phyloP scores from a whole-genome alignment of 306 rosid species.

The Lablab purpureus region DNA sequence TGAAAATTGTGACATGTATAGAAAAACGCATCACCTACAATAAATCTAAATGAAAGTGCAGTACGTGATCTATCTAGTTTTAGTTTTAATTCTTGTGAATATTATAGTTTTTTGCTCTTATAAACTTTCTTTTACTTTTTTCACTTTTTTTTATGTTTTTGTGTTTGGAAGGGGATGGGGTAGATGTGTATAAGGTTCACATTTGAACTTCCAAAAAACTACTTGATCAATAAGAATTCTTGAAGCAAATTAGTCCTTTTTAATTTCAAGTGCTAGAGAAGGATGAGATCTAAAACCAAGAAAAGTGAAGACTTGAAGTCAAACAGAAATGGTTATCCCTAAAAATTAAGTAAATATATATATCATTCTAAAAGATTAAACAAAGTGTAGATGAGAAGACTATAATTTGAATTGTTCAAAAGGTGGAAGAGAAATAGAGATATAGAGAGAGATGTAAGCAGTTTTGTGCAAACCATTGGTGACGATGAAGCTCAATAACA shows the following conservation, averaged over 20 bases:
- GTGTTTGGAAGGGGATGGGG: background rate
- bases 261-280: slow-evolving; percentile 23
- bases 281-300: slow-evolving; percentile 36
- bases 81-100: background rate
- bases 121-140: background rate
- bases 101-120: slow-evolving; percentile 8
- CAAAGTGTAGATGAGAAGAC: slow-evolving; percentile 9
- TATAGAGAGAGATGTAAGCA: background rate
- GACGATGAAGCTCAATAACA: slow-evolving; percentile 36
- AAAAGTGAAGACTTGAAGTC: slow-evolving; percentile 37
- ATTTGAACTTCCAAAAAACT: slow-evolving; percentile 10
- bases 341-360: slow-evolving; percentile 3
- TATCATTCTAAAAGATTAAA: background rate
- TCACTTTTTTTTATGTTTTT: background rate
- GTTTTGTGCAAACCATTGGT: slow-evolving; percentile 46
- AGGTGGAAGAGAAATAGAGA: slow-evolving; percentile 37
- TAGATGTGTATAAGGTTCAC: background rate
- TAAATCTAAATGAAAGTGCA: slow-evolving; percentile 4
- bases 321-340: slow-evolving; percentile 22
- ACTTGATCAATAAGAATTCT: slow-evolving; percentile 1
- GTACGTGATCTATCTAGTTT: slow-evolving; percentile 23
- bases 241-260: background rate
- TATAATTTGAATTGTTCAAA: slow-evolving; percentile 25
- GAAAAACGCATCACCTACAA: slow-evolving; percentile 11
- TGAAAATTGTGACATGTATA: slow-evolving; percentile 37